phyloP scores from a whole-genome alignment of 2,329 filamentous ascomycete species.

The Ustilaginoidea virens region DNA sequence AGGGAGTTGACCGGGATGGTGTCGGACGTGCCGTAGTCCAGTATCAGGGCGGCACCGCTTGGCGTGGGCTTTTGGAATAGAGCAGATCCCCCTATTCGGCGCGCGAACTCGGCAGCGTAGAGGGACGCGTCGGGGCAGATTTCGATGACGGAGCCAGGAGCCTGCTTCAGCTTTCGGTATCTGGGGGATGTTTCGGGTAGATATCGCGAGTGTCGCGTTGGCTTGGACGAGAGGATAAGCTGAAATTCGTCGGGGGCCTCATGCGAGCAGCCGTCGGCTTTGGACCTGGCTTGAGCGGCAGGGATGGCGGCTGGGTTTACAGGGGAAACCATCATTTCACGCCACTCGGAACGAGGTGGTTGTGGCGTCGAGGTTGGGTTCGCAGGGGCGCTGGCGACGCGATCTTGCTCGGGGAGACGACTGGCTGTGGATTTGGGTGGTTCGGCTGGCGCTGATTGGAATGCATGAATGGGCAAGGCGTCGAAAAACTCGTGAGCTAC shows the following conservation, averaged over 20 bases:
- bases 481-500: conserved; percentile 98
- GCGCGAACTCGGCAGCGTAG: conserved; percentile 68
- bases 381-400: too few relatives aligned
- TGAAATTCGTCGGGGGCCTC: conserved; percentile 66
- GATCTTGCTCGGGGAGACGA: too few relatives aligned
- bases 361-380: too few relatives aligned
- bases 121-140: conserved; percentile 76
- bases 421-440: too few relatives aligned
- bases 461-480: conserved; percentile 88
- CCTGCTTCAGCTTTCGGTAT: conserved; percentile 58
- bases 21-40: conserved; percentile 77
- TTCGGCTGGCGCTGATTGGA: conserved; percentile 51
- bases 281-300: conserved; percentile 36
- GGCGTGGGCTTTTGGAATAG: conserved; percentile 41
- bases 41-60: conserved; percentile 78
- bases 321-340: conserved; percentile 64
- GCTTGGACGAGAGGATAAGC: conserved; percentile 56
- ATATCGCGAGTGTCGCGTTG: conserved; percentile 72
- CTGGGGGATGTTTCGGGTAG: conserved; percentile 70
- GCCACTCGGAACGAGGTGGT: conserved; percentile 44
- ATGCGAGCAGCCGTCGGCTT: conserved; percentile 24
- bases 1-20: conserved; percentile 78
- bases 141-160: conserved; percentile 61
- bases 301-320: conserved; percentile 41
- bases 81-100: conserved; percentile 60